These are phyloP conservation scores for Aegilops bicornis DNA, from an alignment of 176 grass and related monocot genomes.

Conservation along the genomic window DNA sequence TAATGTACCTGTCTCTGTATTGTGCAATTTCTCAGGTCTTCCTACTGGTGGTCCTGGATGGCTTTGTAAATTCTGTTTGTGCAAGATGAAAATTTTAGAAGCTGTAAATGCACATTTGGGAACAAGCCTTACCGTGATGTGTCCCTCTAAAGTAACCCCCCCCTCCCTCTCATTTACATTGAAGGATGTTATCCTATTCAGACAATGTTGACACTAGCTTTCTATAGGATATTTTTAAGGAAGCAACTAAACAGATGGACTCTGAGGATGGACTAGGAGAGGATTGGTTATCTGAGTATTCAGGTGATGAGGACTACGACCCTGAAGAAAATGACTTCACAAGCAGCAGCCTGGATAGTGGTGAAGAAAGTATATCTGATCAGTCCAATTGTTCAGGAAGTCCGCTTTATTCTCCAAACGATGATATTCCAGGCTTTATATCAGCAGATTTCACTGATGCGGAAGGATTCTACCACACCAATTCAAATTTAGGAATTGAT, in stretches of 20 bases:
- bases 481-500: slow-evolving; percentile 46
- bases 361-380: slow-evolving; percentile 51
- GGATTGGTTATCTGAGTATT: slow-evolving; percentile 98
- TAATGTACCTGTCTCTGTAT: slow-evolving; percentile 34
- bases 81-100: slow-evolving; percentile 81
- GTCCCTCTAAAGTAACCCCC: slow-evolving; percentile 46
- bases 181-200: not conserved
- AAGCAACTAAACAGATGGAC: slow-evolving; percentile 57
- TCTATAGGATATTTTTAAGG: slow-evolving; percentile 86
- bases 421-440: slow-evolving; percentile 59
- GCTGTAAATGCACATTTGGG: slow-evolving; percentile 89
- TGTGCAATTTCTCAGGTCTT: slow-evolving; percentile 43
- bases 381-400: slow-evolving; percentile 65
- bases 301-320: slow-evolving; percentile 94
- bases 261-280: slow-evolving; percentile 45
- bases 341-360: slow-evolving; percentile 43
- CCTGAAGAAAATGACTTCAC: slow-evolving; percentile 64
- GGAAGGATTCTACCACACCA: slow-evolving; percentile 37
- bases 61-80: slow-evolving; percentile 92
- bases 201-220: slow-evolving; percentile 13
- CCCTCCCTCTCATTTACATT: not conserved
- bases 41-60: slow-evolving; percentile 52
- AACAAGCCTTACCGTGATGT: slow-evolving; percentile 58
- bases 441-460: slow-evolving; percentile 41
- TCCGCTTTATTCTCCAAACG: slow-evolving; percentile 63